Evolutionary conservation across 345 rosid species (phyloP), one percentile per base, ranked within the genome.

Genomic region (Rhodomyrtus tomentosa): DNA sequence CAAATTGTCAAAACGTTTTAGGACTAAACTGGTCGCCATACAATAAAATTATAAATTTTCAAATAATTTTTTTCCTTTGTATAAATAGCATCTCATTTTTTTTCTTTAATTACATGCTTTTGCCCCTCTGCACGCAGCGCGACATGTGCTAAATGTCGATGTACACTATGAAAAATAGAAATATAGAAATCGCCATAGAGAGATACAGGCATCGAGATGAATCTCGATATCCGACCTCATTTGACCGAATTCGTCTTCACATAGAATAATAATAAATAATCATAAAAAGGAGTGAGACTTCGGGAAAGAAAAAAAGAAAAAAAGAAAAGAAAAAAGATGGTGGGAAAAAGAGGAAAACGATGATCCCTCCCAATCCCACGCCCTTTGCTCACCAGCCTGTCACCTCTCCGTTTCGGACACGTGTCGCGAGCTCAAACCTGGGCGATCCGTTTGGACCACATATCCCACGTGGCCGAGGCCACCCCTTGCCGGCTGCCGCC

Each of bases 401-500:
- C 87, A 76, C 89, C 88, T 68, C 58, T 55, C 83, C 49, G 72
- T 82, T 81, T 20, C 2, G 0, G 25, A 80, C 89, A 87, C 80
- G 85, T 89, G 90, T 88, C 80, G 16, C n/a, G 2, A 25, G 20
- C 18, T 38, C 2, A 51, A 76, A 27, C 59, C 2, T 16, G 45
- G n/a, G 21, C 6, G 48, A 16, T 24, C 87, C 72, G 38, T 48
- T 22, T 85, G 93, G 94, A 92, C 94, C 93, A 91, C 92, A 24
- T 3, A 55, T 76, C 83, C 91, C 94, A 90, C 89, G 91, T 86
- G 93, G 89, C 89, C 62, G 7, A 40, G 90, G 87, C 88, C 91
- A 86, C 49, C 87, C 91, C 55, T 85, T 89, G 93, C 88, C 91
- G 89, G 92, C 83, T 16, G 56, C 51, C 82, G 94, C 92, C 94